These are phyloP conservation scores for Rhodamnia argentea DNA, from an alignment of 345 rosid genomes.

Conservation along the genomic window DNA sequence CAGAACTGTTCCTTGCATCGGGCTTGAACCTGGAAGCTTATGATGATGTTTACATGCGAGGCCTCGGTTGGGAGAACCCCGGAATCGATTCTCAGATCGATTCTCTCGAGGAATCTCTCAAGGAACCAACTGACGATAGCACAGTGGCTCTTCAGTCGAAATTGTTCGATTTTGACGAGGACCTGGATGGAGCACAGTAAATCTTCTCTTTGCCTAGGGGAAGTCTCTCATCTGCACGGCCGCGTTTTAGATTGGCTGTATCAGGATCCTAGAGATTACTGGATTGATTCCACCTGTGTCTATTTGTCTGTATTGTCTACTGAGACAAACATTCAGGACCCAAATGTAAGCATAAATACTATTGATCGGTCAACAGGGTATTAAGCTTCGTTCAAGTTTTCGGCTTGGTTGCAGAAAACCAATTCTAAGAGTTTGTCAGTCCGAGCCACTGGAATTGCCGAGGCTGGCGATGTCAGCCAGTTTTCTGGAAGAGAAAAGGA, in stretches of 20 bases:
- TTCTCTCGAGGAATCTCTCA: no score
- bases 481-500: neutral
- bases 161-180: slow-evolving; percentile 47
- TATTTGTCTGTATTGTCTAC: neutral
- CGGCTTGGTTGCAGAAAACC: neutral
- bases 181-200: slow-evolving; percentile 29
- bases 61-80: slow-evolving; percentile 27
- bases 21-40: slow-evolving; percentile 66
- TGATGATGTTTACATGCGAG: slow-evolving; percentile 47
- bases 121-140: slow-evolving; percentile 8
- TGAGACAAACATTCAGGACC: neutral
- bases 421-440: no score
- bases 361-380: neutral
- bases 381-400: neutral
- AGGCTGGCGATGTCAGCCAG: neutral
- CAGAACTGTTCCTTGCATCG: slow-evolving; percentile 67
- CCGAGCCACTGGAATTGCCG: neutral
- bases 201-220: neutral
- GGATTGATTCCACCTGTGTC: neutral
- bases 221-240: neutral
- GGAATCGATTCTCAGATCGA: slow-evolving; percentile 11
- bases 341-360: neutral
- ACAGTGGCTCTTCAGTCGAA: slow-evolving; percentile 22
- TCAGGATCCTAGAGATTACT: neutral
- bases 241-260: neutral